Evolutionary conservation across 2,329 filamentous ascomycete species (phyloP), one percentile per base, ranked within the genome.

Genomic region (Cladophialophora chaetospira): DNA sequence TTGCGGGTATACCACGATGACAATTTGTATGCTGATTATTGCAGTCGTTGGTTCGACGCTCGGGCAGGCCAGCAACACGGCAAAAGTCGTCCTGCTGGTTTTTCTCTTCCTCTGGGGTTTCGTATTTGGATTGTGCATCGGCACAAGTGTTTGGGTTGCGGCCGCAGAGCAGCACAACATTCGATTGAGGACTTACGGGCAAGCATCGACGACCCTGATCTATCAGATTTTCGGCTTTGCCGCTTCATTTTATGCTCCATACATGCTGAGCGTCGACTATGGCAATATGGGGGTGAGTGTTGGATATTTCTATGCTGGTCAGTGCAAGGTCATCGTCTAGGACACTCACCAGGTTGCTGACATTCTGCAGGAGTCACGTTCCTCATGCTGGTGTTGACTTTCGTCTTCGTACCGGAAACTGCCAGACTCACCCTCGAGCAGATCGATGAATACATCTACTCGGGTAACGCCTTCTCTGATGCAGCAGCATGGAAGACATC

Each of bases 401-500:
- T 46, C 13, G n/a, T 53, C 8, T 29, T 68, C 9, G 64, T 69
- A 3, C 67, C 67, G 1, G 67, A 69, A 49, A 69, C 65, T 31
- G 65, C 65, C 8, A 50, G 53, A 17, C 53, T 69, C 25, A 66
- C 67, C 0, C 52, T 69, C 28, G 67, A 69, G 57, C 66, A 69
- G 57, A 67, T 69, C 40, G 66, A 69, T 44, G 65, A 66, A 25
- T n/a, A 63, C 2, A 68, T 63, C 13, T 59, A 62, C 11, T 66
- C 62, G 0, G 61, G 61, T 1, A 53, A 58, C 13, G 56, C 54
- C 15, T n/a, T n/a, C n/a, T n/a, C n/a, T n/a, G n/a, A n/a, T n/a
- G n/a, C n/a, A n/a, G n/a, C n/a, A n/a, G 63, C 67, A 1, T 69
- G 67, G 67, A 59, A 61, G 46, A 69, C 67, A 1, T 68, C 67